phyloP scores from a whole-genome alignment of 371 early-diverging fungal species.

The Syncephalastrum contaminatum region DNA sequence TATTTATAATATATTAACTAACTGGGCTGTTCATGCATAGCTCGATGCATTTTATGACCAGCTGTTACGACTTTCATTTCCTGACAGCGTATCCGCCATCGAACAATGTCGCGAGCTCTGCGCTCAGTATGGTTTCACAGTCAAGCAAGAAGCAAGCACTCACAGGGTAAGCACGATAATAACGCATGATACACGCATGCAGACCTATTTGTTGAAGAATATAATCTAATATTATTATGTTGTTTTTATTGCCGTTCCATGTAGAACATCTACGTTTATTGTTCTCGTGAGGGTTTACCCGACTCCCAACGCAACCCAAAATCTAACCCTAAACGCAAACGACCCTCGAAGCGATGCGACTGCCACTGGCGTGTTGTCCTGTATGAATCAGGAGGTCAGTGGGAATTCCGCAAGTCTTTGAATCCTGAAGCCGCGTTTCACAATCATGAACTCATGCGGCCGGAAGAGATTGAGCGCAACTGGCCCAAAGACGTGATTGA shows the following conservation, averaged over 20 bases:
- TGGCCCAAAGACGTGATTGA: slow-evolving; percentile 61
- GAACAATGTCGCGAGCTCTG: slow-evolving; percentile 38
- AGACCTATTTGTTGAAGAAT: too few relatives aligned
- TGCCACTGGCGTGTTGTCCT: slow-evolving; percentile 61
- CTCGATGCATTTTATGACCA: slow-evolving; percentile 19
- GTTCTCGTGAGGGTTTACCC: slow-evolving; percentile 56
- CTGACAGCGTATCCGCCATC: slow-evolving; percentile 33
- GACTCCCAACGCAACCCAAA: slow-evolving; percentile 50
- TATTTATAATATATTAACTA: too few relatives aligned
- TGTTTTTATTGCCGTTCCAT: slow-evolving; percentile 2
- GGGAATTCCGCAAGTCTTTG: slow-evolving; percentile 61
- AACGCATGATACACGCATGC: too few relatives aligned
- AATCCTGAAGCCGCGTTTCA: slow-evolving; percentile 61
- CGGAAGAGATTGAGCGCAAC: slow-evolving; percentile 55
- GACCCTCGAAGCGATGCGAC: slow-evolving; percentile 54
- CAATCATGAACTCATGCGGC: slow-evolving; percentile 57
- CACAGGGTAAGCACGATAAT: slow-evolving; percentile 8
- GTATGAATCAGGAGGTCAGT: slow-evolving; percentile 48
- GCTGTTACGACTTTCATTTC: slow-evolving; percentile 10
- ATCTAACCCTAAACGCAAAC: slow-evolving; percentile 48
- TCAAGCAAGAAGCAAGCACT: slow-evolving; percentile 33
- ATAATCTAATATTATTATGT: too few relatives aligned
- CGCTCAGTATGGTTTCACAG: slow-evolving; percentile 36
- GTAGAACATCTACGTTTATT: slow-evolving; percentile 63
- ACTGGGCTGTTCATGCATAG: slow-evolving; percentile 5